Evolutionary conservation across 2,329 filamentous ascomycete species (phyloP).

Genomic region (Talaromyces sp.): DNA sequence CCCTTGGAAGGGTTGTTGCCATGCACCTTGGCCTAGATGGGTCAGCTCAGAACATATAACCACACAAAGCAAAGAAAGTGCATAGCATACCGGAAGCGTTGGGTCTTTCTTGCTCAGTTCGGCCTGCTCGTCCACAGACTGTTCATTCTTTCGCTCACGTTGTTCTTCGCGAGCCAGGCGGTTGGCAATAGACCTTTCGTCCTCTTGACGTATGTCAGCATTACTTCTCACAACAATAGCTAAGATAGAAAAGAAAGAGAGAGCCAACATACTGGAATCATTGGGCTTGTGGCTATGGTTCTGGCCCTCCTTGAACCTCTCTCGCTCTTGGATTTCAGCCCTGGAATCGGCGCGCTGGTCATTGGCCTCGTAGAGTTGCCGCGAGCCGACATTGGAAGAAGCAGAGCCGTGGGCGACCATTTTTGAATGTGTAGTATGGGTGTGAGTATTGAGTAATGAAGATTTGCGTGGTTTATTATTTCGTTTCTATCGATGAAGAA

Average conservation of each 20-base stretch:
- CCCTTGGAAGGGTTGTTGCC: conserved; percentile 43
- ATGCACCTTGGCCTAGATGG: conserved; percentile 35
- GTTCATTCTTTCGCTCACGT: conserved; percentile 19
- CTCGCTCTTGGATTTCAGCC: conserved; percentile 46
- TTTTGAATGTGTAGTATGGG: neutral
- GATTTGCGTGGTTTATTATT: neutral
- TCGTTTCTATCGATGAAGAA: neutral
- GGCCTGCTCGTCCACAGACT: conserved; percentile 26
- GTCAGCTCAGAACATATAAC: neutral
- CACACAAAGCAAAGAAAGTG: neutral
- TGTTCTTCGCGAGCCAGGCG: conserved; percentile 20
- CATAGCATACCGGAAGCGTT: conserved; percentile 37
- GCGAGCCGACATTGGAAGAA: conserved; percentile 60
- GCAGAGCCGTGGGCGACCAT: conserved; percentile 6
- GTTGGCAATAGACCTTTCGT: conserved; percentile 41
- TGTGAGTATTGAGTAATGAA: neutral
- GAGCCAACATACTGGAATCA: conserved; percentile 60
- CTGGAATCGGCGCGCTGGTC: conserved; percentile 65
- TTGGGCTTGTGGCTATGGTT: conserved; percentile 60
- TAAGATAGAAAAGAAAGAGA: neutral
- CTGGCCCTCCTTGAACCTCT: conserved; percentile 67
- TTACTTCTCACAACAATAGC: too few species aligned
- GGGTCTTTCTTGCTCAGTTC: conserved; percentile 37
- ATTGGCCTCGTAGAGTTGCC: conserved; percentile 64
- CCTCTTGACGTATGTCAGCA: conserved; percentile 25